These are phyloP conservation scores for Cystofilobasidium bisporidii DNA, from an alignment of 768 basidiomycete species.

Conservation along the genomic window DNA sequence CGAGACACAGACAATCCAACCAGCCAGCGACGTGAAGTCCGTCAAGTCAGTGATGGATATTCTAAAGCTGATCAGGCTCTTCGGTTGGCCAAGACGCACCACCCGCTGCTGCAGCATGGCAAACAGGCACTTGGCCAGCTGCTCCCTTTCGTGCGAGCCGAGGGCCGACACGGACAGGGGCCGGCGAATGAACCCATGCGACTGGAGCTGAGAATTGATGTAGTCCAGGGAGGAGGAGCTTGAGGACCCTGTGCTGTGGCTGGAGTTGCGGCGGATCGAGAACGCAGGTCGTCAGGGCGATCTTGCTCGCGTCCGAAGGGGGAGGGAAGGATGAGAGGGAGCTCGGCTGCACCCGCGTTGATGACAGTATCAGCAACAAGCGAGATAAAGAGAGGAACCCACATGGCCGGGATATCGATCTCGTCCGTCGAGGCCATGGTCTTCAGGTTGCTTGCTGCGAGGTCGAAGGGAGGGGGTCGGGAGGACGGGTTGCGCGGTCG, in stretches of 20 bases:
- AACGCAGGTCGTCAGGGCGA: neutral
- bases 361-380: too few species aligned
- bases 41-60: too few species aligned
- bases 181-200: slow-evolving; percentile 61
- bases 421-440: too few species aligned
- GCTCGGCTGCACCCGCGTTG: too few species aligned
- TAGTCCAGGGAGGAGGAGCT: slow-evolving; percentile 42
- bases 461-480: too few species aligned
- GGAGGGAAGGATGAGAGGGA: too few species aligned
- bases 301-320: too few species aligned
- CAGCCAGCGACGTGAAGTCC: neutral
- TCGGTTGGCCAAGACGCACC: slow-evolving; percentile 50
- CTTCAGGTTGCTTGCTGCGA: too few species aligned
- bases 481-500: too few species aligned
- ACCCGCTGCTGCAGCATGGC: slow-evolving; percentile 65
- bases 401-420: too few species aligned
- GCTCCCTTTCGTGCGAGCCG: slow-evolving; percentile 49
- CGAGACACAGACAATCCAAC: neutral
- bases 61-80: too few species aligned
- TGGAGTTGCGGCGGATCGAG: neutral
- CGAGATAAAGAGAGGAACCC: too few species aligned
- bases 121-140: slow-evolving; percentile 62
- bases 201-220: slow-evolving; percentile 68
- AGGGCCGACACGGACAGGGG: slow-evolving; percentile 53
- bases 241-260: neutral